Percentiles rank a stretch among this genome's conserved stretches.
These are phyloP conservation scores for Scolecobasidium constrictum DNA, from an alignment of 2,329 filamentous ascomycete genomes.

Conservation along the genomic window DNA sequence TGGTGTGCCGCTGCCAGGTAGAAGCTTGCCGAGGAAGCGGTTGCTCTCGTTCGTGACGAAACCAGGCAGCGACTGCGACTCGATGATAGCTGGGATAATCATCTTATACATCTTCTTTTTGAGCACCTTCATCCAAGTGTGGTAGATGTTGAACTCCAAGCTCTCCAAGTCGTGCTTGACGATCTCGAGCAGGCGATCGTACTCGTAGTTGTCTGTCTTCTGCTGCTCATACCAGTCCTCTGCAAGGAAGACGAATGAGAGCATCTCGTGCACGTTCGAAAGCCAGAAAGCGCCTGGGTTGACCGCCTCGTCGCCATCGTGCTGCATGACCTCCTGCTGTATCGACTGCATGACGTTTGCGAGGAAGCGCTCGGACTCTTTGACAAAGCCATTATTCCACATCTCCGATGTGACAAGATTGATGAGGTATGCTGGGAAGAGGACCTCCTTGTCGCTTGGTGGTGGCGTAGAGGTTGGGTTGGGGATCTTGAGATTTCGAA, in stretches of 20 bases:
- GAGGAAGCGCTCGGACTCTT: conserved; percentile 96
- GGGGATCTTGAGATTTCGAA: conserved; percentile 93
- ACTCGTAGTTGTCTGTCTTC: conserved; percentile 98
- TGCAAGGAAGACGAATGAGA: conserved; percentile 96
- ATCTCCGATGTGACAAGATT: conserved; percentile 98
- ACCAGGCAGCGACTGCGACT: conserved; percentile 93
- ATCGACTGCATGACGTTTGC: conserved; percentile 99
- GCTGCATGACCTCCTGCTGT: conserved; percentile 98
- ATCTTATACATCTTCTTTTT: conserved; percentile 99
- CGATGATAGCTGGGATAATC: conserved; percentile 98
- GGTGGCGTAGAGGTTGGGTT: conserved; percentile 75
- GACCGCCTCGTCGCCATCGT: conserved; percentile 93
- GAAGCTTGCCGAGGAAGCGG: conserved; percentile 91
- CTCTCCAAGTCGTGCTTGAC: conserved; percentile 98
- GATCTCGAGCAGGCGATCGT: conserved; percentile 92
- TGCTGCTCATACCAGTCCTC: conserved; percentile 99
- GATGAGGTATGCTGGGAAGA: conserved; percentile 98
- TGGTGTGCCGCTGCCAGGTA: conserved; percentile 79
- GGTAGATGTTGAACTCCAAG: conserved; percentile 99
- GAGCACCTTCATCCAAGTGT: conserved; percentile 99
- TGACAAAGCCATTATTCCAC: conserved; percentile 99
- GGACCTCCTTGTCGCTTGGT: conserved; percentile 93
- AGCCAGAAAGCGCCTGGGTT: conserved; percentile 98
- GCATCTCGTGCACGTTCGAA: conserved; percentile 98
- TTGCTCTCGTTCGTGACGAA: conserved; percentile 99